Evolutionary conservation across 164 flowering plant species (phyloP).

Genomic region (Stephania yunnanensis): DNA sequence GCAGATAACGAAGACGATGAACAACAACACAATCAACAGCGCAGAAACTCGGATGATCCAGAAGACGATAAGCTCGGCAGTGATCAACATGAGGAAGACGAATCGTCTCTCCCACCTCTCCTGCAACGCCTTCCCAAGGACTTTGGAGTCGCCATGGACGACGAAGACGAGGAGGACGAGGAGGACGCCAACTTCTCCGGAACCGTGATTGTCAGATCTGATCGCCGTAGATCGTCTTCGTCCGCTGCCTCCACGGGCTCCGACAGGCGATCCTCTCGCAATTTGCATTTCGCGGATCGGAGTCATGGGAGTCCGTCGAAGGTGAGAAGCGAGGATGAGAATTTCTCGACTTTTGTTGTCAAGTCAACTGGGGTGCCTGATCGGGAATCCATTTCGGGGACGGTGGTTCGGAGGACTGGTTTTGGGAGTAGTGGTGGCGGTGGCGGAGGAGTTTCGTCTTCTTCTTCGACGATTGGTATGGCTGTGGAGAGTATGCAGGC

Average conservation of each 20-base stretch:
- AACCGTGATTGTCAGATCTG: conserved; percentile 56
- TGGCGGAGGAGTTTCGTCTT: conserved; percentile 13
- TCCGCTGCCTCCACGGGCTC: conserved; percentile 8
- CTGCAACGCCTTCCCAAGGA: conserved; percentile 92
- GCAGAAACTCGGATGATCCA: neutral
- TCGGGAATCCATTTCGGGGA: conserved; percentile 38
- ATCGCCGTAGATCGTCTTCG: conserved; percentile 20
- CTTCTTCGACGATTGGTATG: conserved; percentile 45
- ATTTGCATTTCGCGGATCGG: conserved; percentile 19
- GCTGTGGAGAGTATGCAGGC: conserved; percentile 82
- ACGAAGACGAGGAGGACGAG: conserved; percentile 35
- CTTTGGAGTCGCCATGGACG: conserved; percentile 51
- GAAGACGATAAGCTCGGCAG: conserved; percentile 30
- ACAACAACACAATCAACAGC: neutral
- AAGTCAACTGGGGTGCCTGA: conserved; percentile 33
- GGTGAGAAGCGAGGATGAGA: conserved; percentile 19
- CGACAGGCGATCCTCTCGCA: conserved; percentile 6
- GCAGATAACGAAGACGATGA: conserved; percentile 29
- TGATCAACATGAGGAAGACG: conserved; percentile 48
- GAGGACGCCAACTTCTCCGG: conserved; percentile 41
- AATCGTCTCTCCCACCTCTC: conserved; percentile 81
- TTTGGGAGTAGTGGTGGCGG: conserved; percentile 29
- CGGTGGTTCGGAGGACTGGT: conserved; percentile 43
- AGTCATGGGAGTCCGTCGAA: conserved; percentile 14
- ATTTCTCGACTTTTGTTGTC: conserved; percentile 73